Evolutionary conservation across 768 basidiomycete genomes (phyloP), one percentile per base, ranked within the genome.

Genomic region (Boletus rubescentipes): DNA sequence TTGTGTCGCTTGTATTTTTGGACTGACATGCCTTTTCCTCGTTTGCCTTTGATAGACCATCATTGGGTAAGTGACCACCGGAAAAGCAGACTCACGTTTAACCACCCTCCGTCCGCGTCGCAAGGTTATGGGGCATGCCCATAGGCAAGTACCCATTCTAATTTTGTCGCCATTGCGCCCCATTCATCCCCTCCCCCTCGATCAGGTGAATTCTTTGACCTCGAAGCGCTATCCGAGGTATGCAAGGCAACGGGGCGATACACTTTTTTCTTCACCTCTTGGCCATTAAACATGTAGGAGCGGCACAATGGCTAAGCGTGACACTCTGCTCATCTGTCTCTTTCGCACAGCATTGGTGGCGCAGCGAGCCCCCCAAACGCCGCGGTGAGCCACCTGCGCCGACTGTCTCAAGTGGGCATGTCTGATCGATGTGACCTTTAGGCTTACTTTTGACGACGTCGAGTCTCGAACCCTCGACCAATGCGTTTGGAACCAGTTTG

Each of bases 231-330:
- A 3, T 78, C 84, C 11, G 69, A 78, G 54, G 70, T 73, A 9
- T 88, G 84, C 62, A 77, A 77, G 5, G 78, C 79, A 56, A 80
- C 79, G 2, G 77, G 79, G 5, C 71, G 85, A 60, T 88, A 86
- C 65, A 84, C 83, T 10, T 87, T 90, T 67, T 89, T 88, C 77
- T 87, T 89, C 71, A 78, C 85, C 1, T 87, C 85, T 3, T 87
- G 84, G 85, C 86, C 87, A 1, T 72, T 90, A 57, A 80, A 86
- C 65, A 81, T 89, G 85, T 86, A 59, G 61, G 83, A 69, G 21
- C 12, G 9, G 7, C 14, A 0, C 18, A 6, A 8, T 4, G 9
- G 3, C 6, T 18, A 2, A 9, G n/a, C 8, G 30, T 9, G 3
- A 1, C 12, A 9, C 26, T 5, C 2, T 11, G 29, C 42, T 58